Base-by-base conservation (phyloP, 306 rosid genomes). In the Luffa aegyptiaca region DNA sequence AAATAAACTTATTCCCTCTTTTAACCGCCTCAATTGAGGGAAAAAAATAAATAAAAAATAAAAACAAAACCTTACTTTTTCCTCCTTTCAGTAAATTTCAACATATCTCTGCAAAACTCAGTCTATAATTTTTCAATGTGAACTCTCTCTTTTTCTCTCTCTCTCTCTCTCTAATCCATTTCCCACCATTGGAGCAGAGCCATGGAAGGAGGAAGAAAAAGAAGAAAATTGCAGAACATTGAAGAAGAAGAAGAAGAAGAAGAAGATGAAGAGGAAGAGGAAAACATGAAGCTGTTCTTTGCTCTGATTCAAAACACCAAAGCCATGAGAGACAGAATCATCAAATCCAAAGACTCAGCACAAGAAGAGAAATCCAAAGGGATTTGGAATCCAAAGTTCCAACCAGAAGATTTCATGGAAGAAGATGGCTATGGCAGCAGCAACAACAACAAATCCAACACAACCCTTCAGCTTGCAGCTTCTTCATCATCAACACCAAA, bases 241-340 rank as follows among this genome's bases (percentile, higher is more conserved):
- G 81, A 84, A 58, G 90, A 68, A 59, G 84, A 75, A 33, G 79
- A 80, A 11, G 83, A 91, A 8, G 84, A 82, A 89, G 49, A 87
- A 84, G 84, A 87, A 89, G 89, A 18, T 81, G 80, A 82, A 3
- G 88, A 80, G 2, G 84, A 82, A 20, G 98, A 93, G 56, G 91
- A 89, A 46, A 87, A 89, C 77, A 86, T 94, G 77, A 89, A 92
- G 78, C 80, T 83, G 84, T 94, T 94, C 82, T 91, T 87, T 80
- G 89, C 91, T 41, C 84, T 94, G 86, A 83, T 94, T 26, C 84
- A 87, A 81, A 92, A 92, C 80, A 88, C 93, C 39, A 91, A 85
- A 64, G 88, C 85, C 52, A 84, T 66, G 33, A 87, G 87, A 0
- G 83, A 91, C 51, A 86, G 81, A 69, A 56, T 76, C 55, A 56